phyloP scores from a whole-genome alignment of 805 yeast species.

The Schwanniomyces occidentalis region DNA sequence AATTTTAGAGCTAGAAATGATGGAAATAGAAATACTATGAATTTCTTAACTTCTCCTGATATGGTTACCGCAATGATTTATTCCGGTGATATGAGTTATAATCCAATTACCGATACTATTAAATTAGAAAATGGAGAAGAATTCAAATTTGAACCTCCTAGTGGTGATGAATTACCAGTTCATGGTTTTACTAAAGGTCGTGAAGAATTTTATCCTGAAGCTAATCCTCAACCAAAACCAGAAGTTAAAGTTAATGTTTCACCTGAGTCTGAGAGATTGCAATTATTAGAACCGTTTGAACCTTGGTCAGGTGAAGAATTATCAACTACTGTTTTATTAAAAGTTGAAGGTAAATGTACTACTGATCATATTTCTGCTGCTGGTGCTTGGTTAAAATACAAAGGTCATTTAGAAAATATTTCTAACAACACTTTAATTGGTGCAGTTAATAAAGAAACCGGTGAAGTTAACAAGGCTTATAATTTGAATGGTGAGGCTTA shows the following conservation, averaged over 20 bases:
- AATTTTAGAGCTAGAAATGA: constrained; percentile 97
- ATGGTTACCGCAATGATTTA: constrained; percentile 96
- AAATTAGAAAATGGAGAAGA: constrained; percentile 64
- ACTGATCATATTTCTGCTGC: constrained; percentile 99
- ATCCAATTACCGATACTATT: constrained; percentile 87
- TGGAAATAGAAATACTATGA: constrained; percentile 97
- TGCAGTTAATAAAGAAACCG: constrained; percentile 95
- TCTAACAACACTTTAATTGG: constrained; percentile 95
- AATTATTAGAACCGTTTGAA: constrained; percentile 82
- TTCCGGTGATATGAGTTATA: constrained; percentile 89
- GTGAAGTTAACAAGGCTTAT: constrained; percentile 87
- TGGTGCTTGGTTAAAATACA: constrained; percentile 97
- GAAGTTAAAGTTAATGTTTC: constrained; percentile 67
- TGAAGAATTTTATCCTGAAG: constrained; percentile 69
- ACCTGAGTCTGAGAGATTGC: constrained; percentile 89
- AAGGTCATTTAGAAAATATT: constrained; percentile 95
- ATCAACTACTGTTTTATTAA: constrained; percentile 70
- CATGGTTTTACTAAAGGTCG: constrained; percentile 79
- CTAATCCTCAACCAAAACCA: constrained; percentile 64
- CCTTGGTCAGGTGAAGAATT: constrained; percentile 88
- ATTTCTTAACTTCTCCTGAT: constrained; percentile 98
- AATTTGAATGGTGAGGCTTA: constrained; percentile 78
- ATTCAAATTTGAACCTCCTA: constrained; percentile 78
- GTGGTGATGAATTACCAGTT: constrained; percentile 81
- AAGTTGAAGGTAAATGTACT: constrained; percentile 97